Base-by-base conservation (phyloP, 805 yeast genomes). In the Scheffersomyces ergatensis region DNA sequence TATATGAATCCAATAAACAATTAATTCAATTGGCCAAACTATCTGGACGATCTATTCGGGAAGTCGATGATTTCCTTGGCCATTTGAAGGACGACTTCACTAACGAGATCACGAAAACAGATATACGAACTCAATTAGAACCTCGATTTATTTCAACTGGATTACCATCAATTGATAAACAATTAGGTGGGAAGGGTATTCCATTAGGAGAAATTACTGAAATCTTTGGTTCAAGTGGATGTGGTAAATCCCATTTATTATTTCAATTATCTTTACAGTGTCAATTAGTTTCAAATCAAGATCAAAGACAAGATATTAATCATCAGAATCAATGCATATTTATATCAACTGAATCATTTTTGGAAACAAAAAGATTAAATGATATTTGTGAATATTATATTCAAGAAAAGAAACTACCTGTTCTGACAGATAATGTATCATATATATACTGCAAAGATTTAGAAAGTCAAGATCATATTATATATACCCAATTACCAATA, bases 221-320 rank as follows among this genome's bases (percentile, higher is more conserved):
- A 63, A 57, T 92, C 3, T 82, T 80, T 50, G 98, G 98, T 0
- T 85, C 83, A 19, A 80, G 95, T 37, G 86, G 95, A 0, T 75
- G 85, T 1, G 98, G 97, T 0, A 92, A 92, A 54, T 83, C 97
- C 0, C 95, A 90, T 49, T 62, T 90, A 3, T 63, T 85, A 19
- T 72, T 83, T 65, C 92, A 84, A 48, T 51, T 89, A 38, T 70
- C 85, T 2, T 63, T 80, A 3, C 64, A 80, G 2, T 78, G 82
- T 11, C 89, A 83, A 47, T 15, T 44, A 11, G 2, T 25, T 9
- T 33, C 36, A 16, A 7, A 7, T 7, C 6, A 21, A 7, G n/a
- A n/a, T n/a, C n/a, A n/a, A n/a, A n/a, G n/a, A n/a, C n/a, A n/a
- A n/a, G n/a, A n/a, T n/a, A n/a, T n/a, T n/a, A 33, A 39, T 26